phyloP scores from a whole-genome alignment of 2,329 filamentous ascomycete genomes.

The Colletotrichum costaricense region DNA sequence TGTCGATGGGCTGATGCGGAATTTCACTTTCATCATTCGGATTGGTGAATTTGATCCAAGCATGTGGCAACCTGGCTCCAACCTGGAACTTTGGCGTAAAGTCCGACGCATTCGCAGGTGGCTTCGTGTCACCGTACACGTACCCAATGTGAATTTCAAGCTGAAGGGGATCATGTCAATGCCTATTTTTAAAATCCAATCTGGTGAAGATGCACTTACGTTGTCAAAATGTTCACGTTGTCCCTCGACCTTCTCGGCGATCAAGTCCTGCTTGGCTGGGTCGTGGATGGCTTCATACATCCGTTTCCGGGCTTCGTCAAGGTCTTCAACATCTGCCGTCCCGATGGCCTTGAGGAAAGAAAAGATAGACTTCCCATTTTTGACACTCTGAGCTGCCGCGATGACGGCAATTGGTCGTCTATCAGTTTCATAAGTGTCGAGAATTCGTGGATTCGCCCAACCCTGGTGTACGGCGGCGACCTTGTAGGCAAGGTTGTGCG shows the following conservation, averaged over 20 bases:
- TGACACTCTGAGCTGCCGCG: constrained; percentile 54
- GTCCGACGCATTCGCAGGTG: constrained; percentile 49
- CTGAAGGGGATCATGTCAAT: not conserved
- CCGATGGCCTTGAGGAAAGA: constrained; percentile 51
- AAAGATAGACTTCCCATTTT: constrained; percentile 56
- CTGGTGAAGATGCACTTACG: constrained; percentile 16
- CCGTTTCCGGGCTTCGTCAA: constrained; percentile 44
- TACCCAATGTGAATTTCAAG: constrained; percentile 57
- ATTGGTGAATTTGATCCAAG: constrained; percentile 45
- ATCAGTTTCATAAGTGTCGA: constrained; percentile 51
- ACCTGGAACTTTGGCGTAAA: constrained; percentile 49
- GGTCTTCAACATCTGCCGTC: constrained; percentile 43
- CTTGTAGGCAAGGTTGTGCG: constrained; percentile 49
- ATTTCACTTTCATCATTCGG: not conserved
- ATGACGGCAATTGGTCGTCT: constrained; percentile 51
- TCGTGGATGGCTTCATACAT: constrained; percentile 44
- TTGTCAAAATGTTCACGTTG: constrained; percentile 57
- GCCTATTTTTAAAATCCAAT: not conserved
- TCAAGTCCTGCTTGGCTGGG: constrained; percentile 42
- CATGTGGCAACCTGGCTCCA: constrained; percentile 54
- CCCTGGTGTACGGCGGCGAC: constrained; percentile 49
- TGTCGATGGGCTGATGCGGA: constrained; percentile 42
- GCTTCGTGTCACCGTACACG: constrained; percentile 48
- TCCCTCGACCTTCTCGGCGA: constrained; percentile 47
- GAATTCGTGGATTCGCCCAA: constrained; percentile 42